Evolutionary conservation across 495 filamentous ascomycete genomes (phyloP), one percentile per base, ranked within the genome.

Genomic region (Melanomma pulvis-pyrius): DNA sequence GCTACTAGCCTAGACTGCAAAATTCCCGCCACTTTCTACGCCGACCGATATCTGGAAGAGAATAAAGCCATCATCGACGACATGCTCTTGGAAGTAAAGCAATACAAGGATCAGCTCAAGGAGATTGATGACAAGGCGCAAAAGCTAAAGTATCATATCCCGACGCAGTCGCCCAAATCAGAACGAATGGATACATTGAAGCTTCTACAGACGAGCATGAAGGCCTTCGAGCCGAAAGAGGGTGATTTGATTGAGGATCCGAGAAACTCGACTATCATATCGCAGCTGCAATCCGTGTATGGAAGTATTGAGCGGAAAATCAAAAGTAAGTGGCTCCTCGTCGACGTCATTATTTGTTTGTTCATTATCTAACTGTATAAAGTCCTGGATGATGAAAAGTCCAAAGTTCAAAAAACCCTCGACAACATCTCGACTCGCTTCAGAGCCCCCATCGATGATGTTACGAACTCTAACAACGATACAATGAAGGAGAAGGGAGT

Each of bases 1-100:
- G 77, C 77, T 29, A 79, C 82, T 12, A 78, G 80, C 3, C 75
- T 85, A 28, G 82, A 83, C 48, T 77, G 93, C 47, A 84, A 88
- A 15, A 83, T 93, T 21, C 91, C 92, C 30, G 77, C 84, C 17
- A 80, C 85, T 0, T 86, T 92, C 68, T 96, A 93, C 70, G 82
- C 87, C 8, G 92, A 96, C 74, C 83, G 92, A 36, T 97, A 96
- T 75, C 75, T 92, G 62, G 81, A 84, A 56, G 77, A 75, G 34
- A 84, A 83, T 62, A 76, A 69, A 74, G 78, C 9, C 19, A 26
- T 15, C 24, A 51, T 71, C 19, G 50, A 63, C 15, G 48, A 12
- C 2, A 68, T 65, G 54, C 54, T 60, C 28, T 17, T 19, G 9
- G 66, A 76, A 24, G 74, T 79, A 3, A 71, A 73, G 21, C 71